Percentiles rank a stretch among this genome's conserved stretches.
Conservation (phyloP, 768 basidiomycete genomes). For the Daedaleopsis nitida region DNA sequence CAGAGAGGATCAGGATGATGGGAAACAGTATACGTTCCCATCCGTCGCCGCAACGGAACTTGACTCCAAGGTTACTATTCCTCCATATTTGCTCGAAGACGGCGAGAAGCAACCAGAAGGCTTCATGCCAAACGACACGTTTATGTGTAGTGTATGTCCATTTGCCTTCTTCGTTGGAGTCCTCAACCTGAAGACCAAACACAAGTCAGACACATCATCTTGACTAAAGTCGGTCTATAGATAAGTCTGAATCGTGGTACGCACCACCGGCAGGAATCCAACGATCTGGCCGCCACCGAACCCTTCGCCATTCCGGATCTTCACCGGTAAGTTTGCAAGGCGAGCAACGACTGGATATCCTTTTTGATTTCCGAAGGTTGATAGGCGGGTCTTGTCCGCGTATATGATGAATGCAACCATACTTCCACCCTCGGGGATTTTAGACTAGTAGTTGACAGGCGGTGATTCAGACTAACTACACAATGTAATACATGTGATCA, state of each 20-base stretch:
- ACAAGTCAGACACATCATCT: constrained; percentile 24
- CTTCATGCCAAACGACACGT: constrained; percentile 38
- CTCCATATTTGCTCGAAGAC: background rate
- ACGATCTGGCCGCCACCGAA: constrained; percentile 20
- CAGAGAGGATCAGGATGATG: constrained; percentile 11
- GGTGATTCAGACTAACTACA: background rate
- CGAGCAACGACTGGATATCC: constrained; percentile 24
- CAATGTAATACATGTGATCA: background rate
- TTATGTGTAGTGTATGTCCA: constrained; percentile 26
- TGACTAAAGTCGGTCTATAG: background rate
- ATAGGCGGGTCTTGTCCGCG: constrained; percentile 25
- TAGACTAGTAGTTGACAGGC: constrained; percentile 8
- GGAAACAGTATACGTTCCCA: background rate
- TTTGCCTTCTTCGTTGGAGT: constrained; percentile 33
- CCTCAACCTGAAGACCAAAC: constrained; percentile 26
- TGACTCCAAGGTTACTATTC: background rate
- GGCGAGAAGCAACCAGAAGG: constrained; percentile 30
- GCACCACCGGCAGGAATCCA: constrained; percentile 23
- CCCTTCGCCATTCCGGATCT: constrained; percentile 20
- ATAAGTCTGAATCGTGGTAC: background rate
- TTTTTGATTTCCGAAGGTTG: constrained; percentile 21
- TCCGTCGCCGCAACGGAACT: constrained; percentile 1
- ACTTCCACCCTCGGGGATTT: constrained; percentile 12
- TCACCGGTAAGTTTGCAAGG: constrained; percentile 20
- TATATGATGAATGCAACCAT: constrained; percentile 20